Percentiles rank a stretch among this genome's conserved stretches.
Conservation (phyloP, 305 asterid genomes). For the Withania somnifera region DNA sequence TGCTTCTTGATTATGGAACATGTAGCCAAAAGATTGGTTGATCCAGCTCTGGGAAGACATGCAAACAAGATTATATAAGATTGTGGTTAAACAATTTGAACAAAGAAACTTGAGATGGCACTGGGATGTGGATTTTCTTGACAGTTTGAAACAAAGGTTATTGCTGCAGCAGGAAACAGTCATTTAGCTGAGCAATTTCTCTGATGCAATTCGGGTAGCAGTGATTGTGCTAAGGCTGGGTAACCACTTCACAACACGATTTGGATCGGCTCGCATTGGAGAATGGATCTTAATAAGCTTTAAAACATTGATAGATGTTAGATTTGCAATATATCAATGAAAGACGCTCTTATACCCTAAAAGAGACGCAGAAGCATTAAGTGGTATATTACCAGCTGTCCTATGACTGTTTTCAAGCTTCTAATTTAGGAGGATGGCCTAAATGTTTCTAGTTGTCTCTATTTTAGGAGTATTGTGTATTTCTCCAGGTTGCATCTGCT, state of each 20-base stretch:
- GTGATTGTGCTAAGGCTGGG: constrained; percentile 57
- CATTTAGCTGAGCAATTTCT: constrained; percentile 62
- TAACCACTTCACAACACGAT: constrained; percentile 68
- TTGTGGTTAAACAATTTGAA: background rate
- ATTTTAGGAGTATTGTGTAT: too few relatives aligned
- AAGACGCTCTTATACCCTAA: background rate
- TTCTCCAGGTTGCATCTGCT: background rate
- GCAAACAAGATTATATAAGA: too few relatives aligned
- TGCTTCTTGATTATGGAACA: constrained; percentile 60
- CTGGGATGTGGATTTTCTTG: background rate
- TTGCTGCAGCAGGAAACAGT: background rate
- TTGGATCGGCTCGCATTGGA: constrained; percentile 91
- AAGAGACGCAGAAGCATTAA: background rate
- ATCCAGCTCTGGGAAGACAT: constrained; percentile 50
- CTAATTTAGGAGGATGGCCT: background rate
- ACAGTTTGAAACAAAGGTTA: background rate
- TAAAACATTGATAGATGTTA: background rate
- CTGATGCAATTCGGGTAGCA: constrained; percentile 85
- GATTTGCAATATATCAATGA: background rate
- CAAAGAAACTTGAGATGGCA: background rate
- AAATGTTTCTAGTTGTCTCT: background rate
- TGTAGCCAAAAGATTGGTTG: constrained; percentile 50
- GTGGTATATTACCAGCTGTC: background rate
- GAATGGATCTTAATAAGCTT: constrained; percentile 96
- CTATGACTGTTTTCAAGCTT: background rate